Percentiles rank a stretch among this genome's conserved stretches.
These are phyloP conservation scores for Candida glaebosa DNA, from an alignment of 805 yeast species.

Conservation along the genomic window DNA sequence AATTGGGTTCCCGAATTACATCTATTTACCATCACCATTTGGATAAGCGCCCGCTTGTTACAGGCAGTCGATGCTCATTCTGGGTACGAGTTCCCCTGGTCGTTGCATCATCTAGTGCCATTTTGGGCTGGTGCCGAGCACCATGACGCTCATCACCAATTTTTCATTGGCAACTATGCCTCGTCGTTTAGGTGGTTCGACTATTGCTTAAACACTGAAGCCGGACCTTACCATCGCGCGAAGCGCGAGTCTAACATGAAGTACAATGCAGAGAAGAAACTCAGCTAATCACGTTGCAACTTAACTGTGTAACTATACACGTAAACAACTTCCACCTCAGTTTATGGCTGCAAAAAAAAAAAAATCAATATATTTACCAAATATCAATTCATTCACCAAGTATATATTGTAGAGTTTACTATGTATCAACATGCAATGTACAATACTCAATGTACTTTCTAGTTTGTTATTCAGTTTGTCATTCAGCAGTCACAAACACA, in stretches of 20 bases:
- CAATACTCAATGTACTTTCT: too few relatives aligned
- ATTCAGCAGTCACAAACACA: background rate
- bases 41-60: constrained; percentile 85
- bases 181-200: constrained; percentile 98
- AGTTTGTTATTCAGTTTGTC: too few relatives aligned
- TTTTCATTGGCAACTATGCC: constrained; percentile 93
- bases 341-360: too few relatives aligned
- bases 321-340: too few relatives aligned
- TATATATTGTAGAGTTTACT: too few relatives aligned
- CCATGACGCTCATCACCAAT: constrained; percentile 96
- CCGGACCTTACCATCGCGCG: constrained; percentile 76
- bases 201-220: constrained; percentile 80
- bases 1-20: constrained; percentile 50
- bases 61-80: constrained; percentile 98
- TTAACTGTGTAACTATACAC: too few relatives aligned
- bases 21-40: constrained; percentile 79
- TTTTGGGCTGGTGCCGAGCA: constrained; percentile 99
- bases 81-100: constrained; percentile 98
- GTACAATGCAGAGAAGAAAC: constrained; percentile 45
- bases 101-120: constrained; percentile 86
- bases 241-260: constrained; percentile 67
- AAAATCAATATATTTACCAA: too few relatives aligned
- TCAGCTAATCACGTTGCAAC: background rate
- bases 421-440: too few relatives aligned
- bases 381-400: too few relatives aligned